phyloP scores from a whole-genome alignment of 208 protist species.

The Leishmania tarentolae region DNA sequence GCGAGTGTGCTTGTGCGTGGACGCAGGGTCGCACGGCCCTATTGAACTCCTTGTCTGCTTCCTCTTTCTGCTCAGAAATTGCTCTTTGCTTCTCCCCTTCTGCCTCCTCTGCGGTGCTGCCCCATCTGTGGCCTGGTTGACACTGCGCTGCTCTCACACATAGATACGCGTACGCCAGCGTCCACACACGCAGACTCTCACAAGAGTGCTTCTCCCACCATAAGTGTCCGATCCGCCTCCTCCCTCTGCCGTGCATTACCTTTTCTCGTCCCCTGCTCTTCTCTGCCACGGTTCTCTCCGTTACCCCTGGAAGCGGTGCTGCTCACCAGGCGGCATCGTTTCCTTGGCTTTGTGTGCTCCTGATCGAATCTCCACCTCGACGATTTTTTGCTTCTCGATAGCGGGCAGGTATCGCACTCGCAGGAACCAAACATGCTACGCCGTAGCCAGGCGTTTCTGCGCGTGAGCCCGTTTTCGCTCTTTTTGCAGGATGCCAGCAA shows the following conservation, averaged over 20 bases:
- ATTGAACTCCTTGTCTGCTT: not conserved
- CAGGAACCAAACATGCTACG: constrained; percentile 43
- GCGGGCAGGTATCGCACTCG: not conserved
- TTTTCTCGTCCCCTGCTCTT: not conserved
- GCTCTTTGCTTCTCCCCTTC: not conserved
- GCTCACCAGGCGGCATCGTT: not conserved
- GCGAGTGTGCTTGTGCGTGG: not conserved
- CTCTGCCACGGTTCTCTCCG: not conserved
- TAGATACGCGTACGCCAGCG: not conserved
- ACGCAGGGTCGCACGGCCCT: not conserved
- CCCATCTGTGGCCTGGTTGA: not conserved
- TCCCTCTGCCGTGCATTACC: not conserved
- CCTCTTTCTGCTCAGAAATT: not conserved
- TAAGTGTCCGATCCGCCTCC: not conserved
- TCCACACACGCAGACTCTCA: not conserved
- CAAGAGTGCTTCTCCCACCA: not conserved
- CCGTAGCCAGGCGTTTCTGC: constrained; percentile 31
- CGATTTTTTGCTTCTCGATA: not conserved
- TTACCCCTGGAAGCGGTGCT: not conserved
- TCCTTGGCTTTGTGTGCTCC: no score
- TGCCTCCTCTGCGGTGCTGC: not conserved
- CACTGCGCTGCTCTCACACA: not conserved
- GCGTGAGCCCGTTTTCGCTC: constrained; percentile 63
- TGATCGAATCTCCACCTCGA: not conserved
- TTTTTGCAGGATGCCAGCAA: constrained; percentile 53